Percentiles rank a stretch among this genome's conserved stretches.
Conservation (phyloP, 2,329 filamentous ascomycete species). For the Diaporthe citri region DNA sequence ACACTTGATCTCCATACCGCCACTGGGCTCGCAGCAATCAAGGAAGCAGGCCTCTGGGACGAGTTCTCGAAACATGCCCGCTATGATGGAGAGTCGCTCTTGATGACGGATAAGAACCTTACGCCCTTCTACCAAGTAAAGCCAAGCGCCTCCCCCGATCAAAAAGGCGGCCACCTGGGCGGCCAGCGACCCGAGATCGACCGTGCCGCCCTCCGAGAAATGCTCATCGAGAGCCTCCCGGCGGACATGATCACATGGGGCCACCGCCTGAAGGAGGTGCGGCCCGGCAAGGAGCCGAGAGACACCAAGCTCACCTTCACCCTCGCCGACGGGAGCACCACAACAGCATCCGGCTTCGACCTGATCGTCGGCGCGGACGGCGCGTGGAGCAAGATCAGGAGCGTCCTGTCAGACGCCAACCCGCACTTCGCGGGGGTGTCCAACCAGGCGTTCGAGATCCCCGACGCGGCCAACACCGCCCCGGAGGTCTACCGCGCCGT, state of each 20-base stretch:
- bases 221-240: conserved; percentile 61
- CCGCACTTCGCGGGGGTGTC: conserved; percentile 62
- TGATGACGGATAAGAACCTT: conserved; percentile 59
- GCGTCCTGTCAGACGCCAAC: conserved; percentile 50
- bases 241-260: conserved; percentile 61
- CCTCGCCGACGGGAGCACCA: conserved; percentile 42
- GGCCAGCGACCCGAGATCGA: conserved; percentile 66
- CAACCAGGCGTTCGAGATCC: conserved; percentile 56
- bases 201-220: conserved; percentile 56
- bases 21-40: conserved; percentile 64
- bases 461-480: conserved; percentile 55
- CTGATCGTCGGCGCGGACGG: conserved; percentile 53
- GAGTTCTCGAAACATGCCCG: conserved; percentile 64
- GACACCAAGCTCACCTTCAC: conserved; percentile 53
- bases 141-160: conserved; percentile 49
- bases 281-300: conserved; percentile 45
- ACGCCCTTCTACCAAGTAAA: conserved; percentile 49
- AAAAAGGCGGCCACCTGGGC: conserved; percentile 15
- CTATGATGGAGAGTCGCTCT: conserved; percentile 64
- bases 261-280: conserved; percentile 56
- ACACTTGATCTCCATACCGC: conserved; percentile 66
- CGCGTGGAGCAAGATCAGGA: conserved; percentile 52
- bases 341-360: conserved; percentile 53
- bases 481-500: conserved; percentile 59
- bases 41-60: conserved; percentile 62